phyloP scores from a whole-genome alignment of 805 yeast species.

The Candida endomychidarum region DNA sequence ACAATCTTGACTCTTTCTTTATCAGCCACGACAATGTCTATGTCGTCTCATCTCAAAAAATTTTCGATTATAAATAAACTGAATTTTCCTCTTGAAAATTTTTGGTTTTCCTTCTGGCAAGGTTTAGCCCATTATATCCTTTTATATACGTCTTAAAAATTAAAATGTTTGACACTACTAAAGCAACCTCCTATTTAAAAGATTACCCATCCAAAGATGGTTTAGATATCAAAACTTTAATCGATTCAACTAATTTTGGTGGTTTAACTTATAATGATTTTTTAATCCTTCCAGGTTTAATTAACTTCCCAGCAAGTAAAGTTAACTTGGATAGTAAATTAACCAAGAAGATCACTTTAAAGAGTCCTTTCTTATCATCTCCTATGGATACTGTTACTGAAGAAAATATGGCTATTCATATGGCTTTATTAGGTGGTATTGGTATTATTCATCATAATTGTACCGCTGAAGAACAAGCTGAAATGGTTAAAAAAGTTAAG shows the following conservation, averaged over 20 bases:
- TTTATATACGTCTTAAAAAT: not conserved
- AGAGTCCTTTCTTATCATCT: conserved; percentile 93
- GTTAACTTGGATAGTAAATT: conserved; percentile 82
- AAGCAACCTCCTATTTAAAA: conserved; percentile 68
- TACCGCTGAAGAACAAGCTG: conserved; percentile 95
- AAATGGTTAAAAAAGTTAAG: conserved; percentile 95
- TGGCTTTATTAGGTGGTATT: conserved; percentile 98
- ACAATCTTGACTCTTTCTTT: no score
- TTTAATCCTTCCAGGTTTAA: conserved; percentile 91
- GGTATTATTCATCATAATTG: conserved; percentile 99
- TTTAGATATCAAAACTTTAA: conserved; percentile 73
- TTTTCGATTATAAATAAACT: conserved; percentile 6
- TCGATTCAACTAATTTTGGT: conserved; percentile 89
- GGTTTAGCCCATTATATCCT: conserved; percentile 29
- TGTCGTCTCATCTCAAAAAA: conserved; percentile 6
- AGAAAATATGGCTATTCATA: conserved; percentile 94
- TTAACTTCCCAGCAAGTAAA: conserved; percentile 75
- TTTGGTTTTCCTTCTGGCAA: conserved; percentile 42
- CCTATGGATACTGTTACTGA: conserved; percentile 99
- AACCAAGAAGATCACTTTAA: conserved; percentile 88
- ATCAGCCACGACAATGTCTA: conserved; percentile 1
- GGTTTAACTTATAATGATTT: conserved; percentile 98
- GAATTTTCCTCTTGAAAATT: conserved; percentile 1
- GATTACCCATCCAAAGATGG: conserved; percentile 79
- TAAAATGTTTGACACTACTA: conserved; percentile 37